These are phyloP conservation scores for Eleusine coracana DNA, from an alignment of 176 grass and related monocot genomes.

Conservation along the genomic window DNA sequence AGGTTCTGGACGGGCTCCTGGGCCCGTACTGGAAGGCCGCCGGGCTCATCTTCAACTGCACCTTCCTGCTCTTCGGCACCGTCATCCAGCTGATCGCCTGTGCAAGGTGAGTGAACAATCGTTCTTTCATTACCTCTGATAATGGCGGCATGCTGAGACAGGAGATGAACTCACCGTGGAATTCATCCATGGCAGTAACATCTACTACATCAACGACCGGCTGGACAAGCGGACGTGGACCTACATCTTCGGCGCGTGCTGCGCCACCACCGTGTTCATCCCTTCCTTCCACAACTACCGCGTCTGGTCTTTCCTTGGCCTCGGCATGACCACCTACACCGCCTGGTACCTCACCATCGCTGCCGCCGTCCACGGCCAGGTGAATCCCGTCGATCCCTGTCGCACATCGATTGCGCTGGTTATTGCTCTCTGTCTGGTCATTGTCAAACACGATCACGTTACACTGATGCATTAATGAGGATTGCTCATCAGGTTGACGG, in stretches of 20 bases:
- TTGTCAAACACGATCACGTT: neutral
- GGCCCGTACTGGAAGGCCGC: conserved; percentile 59
- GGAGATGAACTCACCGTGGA: neutral
- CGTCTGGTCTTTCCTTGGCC: conserved; percentile 63
- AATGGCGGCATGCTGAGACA: too few species aligned
- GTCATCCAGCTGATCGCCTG: conserved; percentile 71
- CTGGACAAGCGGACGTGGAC: conserved; percentile 73
- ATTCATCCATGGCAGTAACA: conserved; percentile 38
- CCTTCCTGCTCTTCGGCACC: conserved; percentile 65
- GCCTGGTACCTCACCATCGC: conserved; percentile 64
- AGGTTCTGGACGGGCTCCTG: conserved; percentile 58
- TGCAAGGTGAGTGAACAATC: conserved; percentile 36
- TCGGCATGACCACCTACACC: conserved; percentile 66
- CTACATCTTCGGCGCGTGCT: conserved; percentile 64
- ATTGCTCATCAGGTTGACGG: conserved; percentile 34
- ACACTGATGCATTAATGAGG: neutral
- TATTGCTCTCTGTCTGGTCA: neutral
- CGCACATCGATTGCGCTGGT: neutral
- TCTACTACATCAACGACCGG: conserved; percentile 71
- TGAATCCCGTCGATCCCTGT: neutral
- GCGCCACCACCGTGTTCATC: conserved; percentile 65
- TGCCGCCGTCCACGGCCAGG: conserved; percentile 53
- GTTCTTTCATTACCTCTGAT: too few species aligned
- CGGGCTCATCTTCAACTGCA: conserved; percentile 63
- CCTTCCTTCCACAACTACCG: conserved; percentile 69